A percentile compares a stretch with the other conserved stretches of the same genome.
Evolutionary conservation across 2,329 filamentous ascomycete species (phyloP).

Genomic region (Scytalidium sp.): DNA sequence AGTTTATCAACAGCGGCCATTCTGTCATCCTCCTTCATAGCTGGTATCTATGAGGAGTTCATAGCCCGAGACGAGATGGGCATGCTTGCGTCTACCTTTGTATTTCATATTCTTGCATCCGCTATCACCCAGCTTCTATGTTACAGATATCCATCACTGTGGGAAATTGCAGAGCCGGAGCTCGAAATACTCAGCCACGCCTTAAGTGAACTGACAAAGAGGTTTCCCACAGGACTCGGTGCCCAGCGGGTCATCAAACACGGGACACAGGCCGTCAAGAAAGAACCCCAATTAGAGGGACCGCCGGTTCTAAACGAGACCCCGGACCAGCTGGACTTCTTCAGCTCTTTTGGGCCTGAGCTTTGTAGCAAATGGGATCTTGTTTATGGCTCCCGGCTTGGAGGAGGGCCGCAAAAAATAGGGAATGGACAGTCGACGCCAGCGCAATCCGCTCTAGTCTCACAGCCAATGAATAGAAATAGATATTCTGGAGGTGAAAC

Average conservation of each 20-base stretch:
- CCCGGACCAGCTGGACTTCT: neutral
- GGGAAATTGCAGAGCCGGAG: neutral
- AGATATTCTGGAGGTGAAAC: neutral
- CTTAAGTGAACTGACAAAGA: neutral
- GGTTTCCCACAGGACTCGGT: neutral
- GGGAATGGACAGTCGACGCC: neutral
- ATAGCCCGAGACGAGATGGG: slow-evolving; percentile 39
- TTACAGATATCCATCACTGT: neutral
- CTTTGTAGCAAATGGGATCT: neutral
- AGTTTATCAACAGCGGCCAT: slow-evolving; percentile 34
- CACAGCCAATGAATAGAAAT: neutral
- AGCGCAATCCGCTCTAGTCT: neutral
- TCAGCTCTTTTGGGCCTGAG: neutral
- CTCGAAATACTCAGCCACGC: neutral
- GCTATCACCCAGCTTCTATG: slow-evolving; percentile 21
- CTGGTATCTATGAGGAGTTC: slow-evolving; percentile 41
- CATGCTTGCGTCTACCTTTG: slow-evolving; percentile 39
- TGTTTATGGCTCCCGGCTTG: neutral
- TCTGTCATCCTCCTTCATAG: slow-evolving; percentile 38
- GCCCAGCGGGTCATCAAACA: neutral
- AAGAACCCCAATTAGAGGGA: neutral
- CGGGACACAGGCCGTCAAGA: neutral
- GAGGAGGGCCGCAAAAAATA: neutral
- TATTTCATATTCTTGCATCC: slow-evolving; percentile 37
- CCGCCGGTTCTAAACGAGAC: neutral